A percentile compares a stretch with the other conserved stretches of the same genome.
These are phyloP conservation scores for Hyphopichia fennica DNA, from an alignment of 1,139 yeast genomes.

Conservation along the genomic window DNA sequence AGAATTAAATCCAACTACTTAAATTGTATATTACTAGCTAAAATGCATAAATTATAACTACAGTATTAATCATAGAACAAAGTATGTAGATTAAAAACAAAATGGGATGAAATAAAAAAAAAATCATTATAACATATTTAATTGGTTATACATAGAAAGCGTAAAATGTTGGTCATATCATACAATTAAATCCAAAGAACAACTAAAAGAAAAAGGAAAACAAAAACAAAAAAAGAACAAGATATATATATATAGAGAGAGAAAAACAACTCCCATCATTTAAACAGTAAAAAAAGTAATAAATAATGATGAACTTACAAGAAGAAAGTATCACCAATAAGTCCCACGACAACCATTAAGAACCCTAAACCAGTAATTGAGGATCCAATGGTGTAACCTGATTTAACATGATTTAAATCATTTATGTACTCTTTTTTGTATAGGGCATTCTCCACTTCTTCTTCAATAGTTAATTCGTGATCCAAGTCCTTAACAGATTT, in stretches of 20 bases:
- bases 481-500: conserved; percentile 10
- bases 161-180: background rate
- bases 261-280: background rate
- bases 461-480: conserved; percentile 28
- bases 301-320: conserved; percentile 12
- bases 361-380: conserved; percentile 44
- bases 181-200: background rate
- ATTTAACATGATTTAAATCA: conserved; percentile 30
- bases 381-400: conserved; percentile 35
- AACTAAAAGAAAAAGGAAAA: background rate
- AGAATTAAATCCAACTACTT: background rate
- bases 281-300: background rate
- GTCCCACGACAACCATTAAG: conserved; percentile 45
- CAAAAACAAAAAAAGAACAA: background rate
- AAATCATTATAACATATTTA: background rate
- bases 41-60: no score
- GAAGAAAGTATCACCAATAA: conserved; percentile 46
- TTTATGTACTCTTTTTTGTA: conserved; percentile 38
- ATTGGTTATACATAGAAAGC: background rate
- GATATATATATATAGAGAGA: background rate
- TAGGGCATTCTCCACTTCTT: conserved; percentile 43
- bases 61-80: no score
- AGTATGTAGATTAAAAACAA: background rate
- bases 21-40: no score
- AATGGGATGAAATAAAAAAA: background rate